Base-by-base conservation (phyloP, 2,329 filamentous ascomycete genomes). In the Shiraia bambusicola region DNA sequence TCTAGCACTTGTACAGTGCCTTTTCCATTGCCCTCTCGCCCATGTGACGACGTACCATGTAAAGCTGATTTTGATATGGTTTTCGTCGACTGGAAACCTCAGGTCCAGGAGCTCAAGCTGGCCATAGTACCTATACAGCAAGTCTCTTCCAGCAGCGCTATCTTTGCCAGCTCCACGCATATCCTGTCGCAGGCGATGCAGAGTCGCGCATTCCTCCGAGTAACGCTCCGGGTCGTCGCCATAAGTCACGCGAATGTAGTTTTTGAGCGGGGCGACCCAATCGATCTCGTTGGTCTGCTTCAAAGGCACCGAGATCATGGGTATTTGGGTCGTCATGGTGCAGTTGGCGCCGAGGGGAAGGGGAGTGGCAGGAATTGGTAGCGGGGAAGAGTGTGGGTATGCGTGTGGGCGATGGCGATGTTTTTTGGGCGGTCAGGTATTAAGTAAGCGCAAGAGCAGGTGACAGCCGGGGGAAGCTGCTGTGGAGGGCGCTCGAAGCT, bases 31-130 rank as follows among this genome's bases (percentile, higher is more conserved):
- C 11, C 13, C 29, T 12, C 14, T 12, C 4, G n/a, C n/a, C 15
- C 19, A 11, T 24, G 10, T 7, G 5, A 34, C 13, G 16, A 54
- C 73, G 50, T 80, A 95, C 93, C 93, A 98, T 52, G 92, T 97
- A 67, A 98, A 98, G 6, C 88, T 88, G 61, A 98, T 95, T 74
- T 97, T 97, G 74, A 98, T 97, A 66, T 98, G 92, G 64, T 95
- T 93, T 74, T 98, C 93, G 59, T 98, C 93, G 32, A 98, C 90
- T 0, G 94, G 94, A 65, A 98, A 98, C 47, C 93, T 81, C 61
- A 98, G 74, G 69, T 98, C 93, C 49, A 98, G 75, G 37, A 98
- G 77, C 73, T 98, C 93, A 45, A 98, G 80, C 73, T 98, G 93
- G 28, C 92, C 93, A 67, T 98, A 98, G 72, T 98, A 98, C 66